Percentiles rank a stretch among this genome's conserved stretches.
These are phyloP conservation scores for Dissoconium aciculare DNA, from an alignment of 2,329 filamentous ascomycete species.

Conservation along the genomic window DNA sequence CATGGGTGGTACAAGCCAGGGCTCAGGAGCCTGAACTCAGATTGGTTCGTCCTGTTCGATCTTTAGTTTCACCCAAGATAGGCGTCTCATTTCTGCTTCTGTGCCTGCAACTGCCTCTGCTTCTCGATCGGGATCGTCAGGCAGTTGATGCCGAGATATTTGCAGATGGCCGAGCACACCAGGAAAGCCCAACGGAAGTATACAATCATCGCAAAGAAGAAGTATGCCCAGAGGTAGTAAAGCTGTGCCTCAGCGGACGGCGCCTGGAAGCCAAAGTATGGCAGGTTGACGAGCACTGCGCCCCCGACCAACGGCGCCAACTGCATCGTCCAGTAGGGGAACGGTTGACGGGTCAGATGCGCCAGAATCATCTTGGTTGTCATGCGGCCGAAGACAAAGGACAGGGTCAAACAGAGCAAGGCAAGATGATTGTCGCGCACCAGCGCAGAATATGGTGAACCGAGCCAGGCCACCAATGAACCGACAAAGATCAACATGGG, in stretches of 20 bases:
- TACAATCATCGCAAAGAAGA: conserved; percentile 65
- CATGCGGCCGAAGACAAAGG: conserved; percentile 95
- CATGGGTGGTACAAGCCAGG: too few species aligned
- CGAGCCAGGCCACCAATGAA: conserved; percentile 69
- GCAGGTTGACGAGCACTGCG: conserved; percentile 68
- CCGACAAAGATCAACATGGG: conserved; percentile 72
- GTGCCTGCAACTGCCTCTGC: conserved; percentile 18
- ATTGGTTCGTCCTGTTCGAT: too few species aligned
- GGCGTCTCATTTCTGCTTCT: conserved; percentile 10
- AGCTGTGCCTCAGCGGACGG: conserved; percentile 51
- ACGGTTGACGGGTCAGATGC: conserved; percentile 82
- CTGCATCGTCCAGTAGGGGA: conserved; percentile 93
- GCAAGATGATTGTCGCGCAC: conserved; percentile 74
- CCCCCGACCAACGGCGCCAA: conserved; percentile 75
- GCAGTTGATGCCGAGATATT: conserved; percentile 85
- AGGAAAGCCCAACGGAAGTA: conserved; percentile 90
- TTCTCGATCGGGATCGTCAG: conserved; percentile 53
- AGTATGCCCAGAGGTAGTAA: conserved; percentile 70
- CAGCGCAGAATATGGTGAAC: conserved; percentile 72
- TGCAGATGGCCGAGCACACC: conserved; percentile 81
- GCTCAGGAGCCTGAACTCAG: too few species aligned
- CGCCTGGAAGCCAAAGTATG: conserved; percentile 54
- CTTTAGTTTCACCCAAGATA: too few species aligned
- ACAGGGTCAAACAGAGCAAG: conserved; percentile 82
- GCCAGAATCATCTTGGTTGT: conserved; percentile 98